phyloP scores from a whole-genome alignment of 108 stramenopile species.

The Discostella pseudostelligera region DNA sequence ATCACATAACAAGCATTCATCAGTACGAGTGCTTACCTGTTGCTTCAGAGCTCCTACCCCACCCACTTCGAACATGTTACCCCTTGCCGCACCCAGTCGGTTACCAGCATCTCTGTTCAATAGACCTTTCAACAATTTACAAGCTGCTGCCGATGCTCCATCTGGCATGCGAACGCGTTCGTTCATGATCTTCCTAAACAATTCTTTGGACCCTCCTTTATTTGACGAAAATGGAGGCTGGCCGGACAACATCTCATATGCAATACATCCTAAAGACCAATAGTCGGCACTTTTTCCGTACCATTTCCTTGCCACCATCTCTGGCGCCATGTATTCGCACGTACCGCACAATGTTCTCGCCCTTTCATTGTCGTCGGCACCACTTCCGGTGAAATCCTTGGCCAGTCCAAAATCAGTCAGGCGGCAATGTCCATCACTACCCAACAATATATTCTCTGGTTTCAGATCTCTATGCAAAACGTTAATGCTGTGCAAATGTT shows the following conservation, averaged over 20 bases:
- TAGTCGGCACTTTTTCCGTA: constrained; percentile 98
- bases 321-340: constrained; percentile 90
- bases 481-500: constrained; percentile 84
- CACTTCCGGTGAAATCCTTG: constrained; percentile 72
- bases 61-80: constrained; percentile 97
- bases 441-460: constrained; percentile 93
- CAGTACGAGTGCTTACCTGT: constrained; percentile 14
- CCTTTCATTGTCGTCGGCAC: constrained; percentile 54
- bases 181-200: constrained; percentile 94
- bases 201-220: constrained; percentile 78
- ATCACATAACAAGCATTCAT: background rate
- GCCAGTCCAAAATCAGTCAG: constrained; percentile 98
- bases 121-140: constrained; percentile 88
- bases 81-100: constrained; percentile 85
- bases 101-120: constrained; percentile 88
- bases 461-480: constrained; percentile 96
- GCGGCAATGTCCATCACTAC: constrained; percentile 88
- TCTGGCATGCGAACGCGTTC: constrained; percentile 91
- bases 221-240: constrained; percentile 88
- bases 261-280: constrained; percentile 94
- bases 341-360: constrained; percentile 88
- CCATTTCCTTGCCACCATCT: constrained; percentile 92
- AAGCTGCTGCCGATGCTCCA: constrained; percentile 76
- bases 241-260: constrained; percentile 97
- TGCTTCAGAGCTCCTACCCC: constrained; percentile 93